Evolutionary conservation across 139 green algal species (phyloP), one percentile per base, ranked within the genome.

Genomic region (Deuterostichococcus epilithicus): DNA sequence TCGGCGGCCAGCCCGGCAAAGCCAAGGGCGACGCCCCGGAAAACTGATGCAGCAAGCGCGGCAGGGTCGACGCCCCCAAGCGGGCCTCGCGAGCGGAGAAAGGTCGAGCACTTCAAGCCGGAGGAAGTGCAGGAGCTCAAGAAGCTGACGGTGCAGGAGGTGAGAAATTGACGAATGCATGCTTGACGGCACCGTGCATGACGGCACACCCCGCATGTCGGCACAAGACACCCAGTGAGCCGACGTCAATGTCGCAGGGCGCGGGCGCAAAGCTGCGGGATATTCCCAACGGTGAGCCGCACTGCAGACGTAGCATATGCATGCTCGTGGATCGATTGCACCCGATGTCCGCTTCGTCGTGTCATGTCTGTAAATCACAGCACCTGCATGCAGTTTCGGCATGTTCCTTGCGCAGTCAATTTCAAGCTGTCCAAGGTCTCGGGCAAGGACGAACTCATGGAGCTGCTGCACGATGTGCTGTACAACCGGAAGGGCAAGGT

Each of bases 351-450:
- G n/a, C n/a, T n/a, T n/a, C n/a, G n/a, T n/a, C n/a, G n/a, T n/a
- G n/a, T n/a, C n/a, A n/a, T n/a, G n/a, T n/a, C 39, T 3, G 18
- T 67, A 25, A 44, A 58, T 15, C 30, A 37, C n/a, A 5, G 26
- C 59, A n/a, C 6, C 20, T 60, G 18, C 34, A 15, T 47, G 36
- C n/a, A 5, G 0, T 26, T 75, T 22, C 2, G 28, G 3, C 65
- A 15, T 5, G 18, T 63, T 71, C 3, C 6, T 66, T 72, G 30
- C 83, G 80, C 82, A 91, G 87, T 91, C 1, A 81, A 84, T 58
- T 93, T 89, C 80, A 89, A 89, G 74, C 33, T 94, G n/a, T 63
- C 75, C 20, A 93, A 93, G 80, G 42, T 91, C 34, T 88, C 81
- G 8, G 73, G 76, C n/a, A 83, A 82, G 35, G 85, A 92, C 32